Percentiles rank a stretch among this genome's conserved stretches.
Conservation (phyloP, 352 stramenopile species). For the Pythium periplocum region DNA sequence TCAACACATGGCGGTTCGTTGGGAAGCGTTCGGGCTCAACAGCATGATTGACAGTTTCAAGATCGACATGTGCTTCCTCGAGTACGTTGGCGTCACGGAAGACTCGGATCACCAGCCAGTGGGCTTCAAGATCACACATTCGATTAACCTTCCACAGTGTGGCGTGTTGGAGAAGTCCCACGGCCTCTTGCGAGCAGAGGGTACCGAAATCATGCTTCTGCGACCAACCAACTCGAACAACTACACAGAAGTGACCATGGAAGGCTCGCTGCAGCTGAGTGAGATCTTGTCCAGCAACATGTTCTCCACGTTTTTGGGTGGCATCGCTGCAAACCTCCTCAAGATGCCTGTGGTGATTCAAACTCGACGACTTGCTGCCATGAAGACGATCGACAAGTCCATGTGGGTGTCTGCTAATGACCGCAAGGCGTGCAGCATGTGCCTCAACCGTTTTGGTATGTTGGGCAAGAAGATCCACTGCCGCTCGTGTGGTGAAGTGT, state of each 20-base stretch:
- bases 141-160: slow-evolving; percentile 50
- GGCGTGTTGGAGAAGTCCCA: slow-evolving; percentile 59
- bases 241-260: slow-evolving; percentile 52
- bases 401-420: slow-evolving; percentile 35
- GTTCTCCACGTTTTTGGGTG: slow-evolving; percentile 34
- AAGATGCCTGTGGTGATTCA: slow-evolving; percentile 54
- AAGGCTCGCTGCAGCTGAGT: slow-evolving; percentile 34
- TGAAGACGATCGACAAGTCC: slow-evolving; percentile 43
- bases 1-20: slow-evolving; percentile 65
- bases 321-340: slow-evolving; percentile 27
- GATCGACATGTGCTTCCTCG: slow-evolving; percentile 66
- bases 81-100: slow-evolving; percentile 60
- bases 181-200: slow-evolving; percentile 40
- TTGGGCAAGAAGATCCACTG: slow-evolving; percentile 77
- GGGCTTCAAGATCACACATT: slow-evolving; percentile 58
- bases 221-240: slow-evolving; percentile 29
- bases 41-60: slow-evolving; percentile 38
- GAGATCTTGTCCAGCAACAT: slow-evolving; percentile 35
- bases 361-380: slow-evolving; percentile 32
- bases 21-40: slow-evolving; percentile 59
- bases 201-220: slow-evolving; percentile 49
- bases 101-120: slow-evolving; percentile 48
- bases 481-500: slow-evolving; percentile 66
- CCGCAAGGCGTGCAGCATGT: slow-evolving; percentile 64
- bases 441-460: slow-evolving; percentile 51